Percentiles rank a stretch among this genome's conserved stretches.
phyloP scores from a whole-genome alignment of 495 filamentous ascomycete genomes.

The Hyaloscypha variabilis region DNA sequence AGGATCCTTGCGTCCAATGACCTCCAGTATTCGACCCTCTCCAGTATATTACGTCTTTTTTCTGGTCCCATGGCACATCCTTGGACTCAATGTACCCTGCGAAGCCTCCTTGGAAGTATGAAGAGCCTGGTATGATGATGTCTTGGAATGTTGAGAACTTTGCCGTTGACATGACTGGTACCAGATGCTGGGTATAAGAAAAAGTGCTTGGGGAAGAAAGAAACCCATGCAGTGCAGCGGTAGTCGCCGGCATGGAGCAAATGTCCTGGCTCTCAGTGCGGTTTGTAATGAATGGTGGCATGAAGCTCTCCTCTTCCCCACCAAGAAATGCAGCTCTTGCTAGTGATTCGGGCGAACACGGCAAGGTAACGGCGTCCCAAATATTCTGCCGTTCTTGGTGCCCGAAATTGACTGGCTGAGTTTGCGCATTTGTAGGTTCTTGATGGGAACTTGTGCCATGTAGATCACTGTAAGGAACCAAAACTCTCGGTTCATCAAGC shows the following conservation, averaged over 20 bases:
- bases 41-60: slow-evolving; percentile 62
- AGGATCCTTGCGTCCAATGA: slow-evolving; percentile 57
- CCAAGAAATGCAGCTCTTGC: neutral
- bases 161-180: slow-evolving; percentile 11
- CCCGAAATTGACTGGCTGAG: neutral
- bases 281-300: slow-evolving; percentile 1
- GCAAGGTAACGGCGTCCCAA: neutral
- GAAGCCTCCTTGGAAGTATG: slow-evolving; percentile 5
- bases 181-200: neutral
- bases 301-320: neutral
- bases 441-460: neutral
- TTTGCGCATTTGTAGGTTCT: neutral
- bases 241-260: neutral
- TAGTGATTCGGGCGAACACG: slow-evolving; percentile 8
- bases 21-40: slow-evolving; percentile 68
- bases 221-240: slow-evolving; percentile 2
- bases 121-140: slow-evolving; percentile 12
- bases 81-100: slow-evolving; percentile 2
- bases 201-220: slow-evolving; percentile 10
- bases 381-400: neutral
- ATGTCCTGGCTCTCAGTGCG: slow-evolving; percentile 5
- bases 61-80: slow-evolving; percentile 50
- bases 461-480: neutral
- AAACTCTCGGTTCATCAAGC: slow-evolving; percentile 15
- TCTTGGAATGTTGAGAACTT: slow-evolving; percentile 11